Conservation (phyloP, 2,329 filamentous ascomycete species). For the Cercospora sojina region DNA sequence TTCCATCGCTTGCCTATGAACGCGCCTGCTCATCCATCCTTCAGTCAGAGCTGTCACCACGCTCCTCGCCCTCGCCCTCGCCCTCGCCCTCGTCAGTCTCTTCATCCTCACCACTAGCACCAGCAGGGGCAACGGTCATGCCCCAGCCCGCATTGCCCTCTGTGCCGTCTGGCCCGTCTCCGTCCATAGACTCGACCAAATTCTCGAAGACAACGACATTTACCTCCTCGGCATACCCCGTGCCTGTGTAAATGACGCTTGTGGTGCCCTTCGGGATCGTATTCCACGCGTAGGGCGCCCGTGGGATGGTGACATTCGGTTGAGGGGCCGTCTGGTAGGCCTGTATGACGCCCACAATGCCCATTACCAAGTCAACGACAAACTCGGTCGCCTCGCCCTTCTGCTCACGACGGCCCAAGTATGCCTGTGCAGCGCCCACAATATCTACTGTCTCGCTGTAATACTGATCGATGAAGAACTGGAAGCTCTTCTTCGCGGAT, state of each 20-base stretch:
- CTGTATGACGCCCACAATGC: neutral
- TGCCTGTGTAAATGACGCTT: neutral
- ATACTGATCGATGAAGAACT: constrained; percentile 2
- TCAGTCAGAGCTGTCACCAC: neutral
- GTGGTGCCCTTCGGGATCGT: neutral
- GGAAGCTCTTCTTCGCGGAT: neutral
- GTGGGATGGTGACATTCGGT: neutral
- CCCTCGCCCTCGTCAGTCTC: neutral
- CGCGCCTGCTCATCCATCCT: neutral
- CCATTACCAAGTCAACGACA: neutral
- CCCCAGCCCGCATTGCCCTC: neutral
- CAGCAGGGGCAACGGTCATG: neutral
- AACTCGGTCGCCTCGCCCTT: neutral
- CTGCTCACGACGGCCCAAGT: neutral
- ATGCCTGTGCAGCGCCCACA: neutral
- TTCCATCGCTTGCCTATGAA: neutral
- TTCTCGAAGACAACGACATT: neutral
- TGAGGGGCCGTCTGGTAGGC: neutral
- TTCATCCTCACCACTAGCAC: neutral
- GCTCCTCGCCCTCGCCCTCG: neutral
- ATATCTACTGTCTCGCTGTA: neutral
- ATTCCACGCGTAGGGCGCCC: neutral
- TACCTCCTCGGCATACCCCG: neutral
- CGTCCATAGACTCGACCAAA: neutral
- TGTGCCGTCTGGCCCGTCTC: neutral